These are phyloP conservation scores for Artemisia annua DNA, from an alignment of 129 eudicot genomes.

Conservation along the genomic window DNA sequence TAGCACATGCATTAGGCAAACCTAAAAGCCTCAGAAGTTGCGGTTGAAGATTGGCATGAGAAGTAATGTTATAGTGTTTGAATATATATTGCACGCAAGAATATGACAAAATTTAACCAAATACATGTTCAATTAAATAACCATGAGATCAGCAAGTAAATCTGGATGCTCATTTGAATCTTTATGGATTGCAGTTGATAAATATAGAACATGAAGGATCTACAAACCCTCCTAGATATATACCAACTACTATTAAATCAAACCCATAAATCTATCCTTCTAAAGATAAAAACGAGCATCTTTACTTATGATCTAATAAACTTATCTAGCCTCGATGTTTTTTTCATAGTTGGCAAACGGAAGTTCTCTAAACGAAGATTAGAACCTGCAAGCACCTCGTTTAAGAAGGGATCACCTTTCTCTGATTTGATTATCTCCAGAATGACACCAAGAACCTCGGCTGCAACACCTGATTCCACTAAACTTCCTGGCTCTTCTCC, in stretches of 20 bases:
- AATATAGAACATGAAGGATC: constrained; percentile 20
- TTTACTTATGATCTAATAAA: constrained; percentile 59
- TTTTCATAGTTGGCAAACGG: constrained; percentile 56
- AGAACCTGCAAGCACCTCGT: constrained; percentile 48
- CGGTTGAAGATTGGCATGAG: neutral
- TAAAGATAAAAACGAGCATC: constrained; percentile 53
- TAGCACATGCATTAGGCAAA: neutral
- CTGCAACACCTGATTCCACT: constrained; percentile 72
- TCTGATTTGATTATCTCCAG: constrained; percentile 66
- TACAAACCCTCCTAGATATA: constrained; percentile 25
- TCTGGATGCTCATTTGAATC: constrained; percentile 45
- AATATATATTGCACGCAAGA: constrained; percentile 25
- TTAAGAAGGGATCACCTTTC: constrained; percentile 62
- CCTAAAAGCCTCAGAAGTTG: neutral
- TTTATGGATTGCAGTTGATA: constrained; percentile 26
- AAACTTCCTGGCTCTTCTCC: constrained; percentile 88
- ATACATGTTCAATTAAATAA: constrained; percentile 22
- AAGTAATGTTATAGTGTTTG: neutral
- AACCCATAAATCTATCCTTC: constrained; percentile 29
- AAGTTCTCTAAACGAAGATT: constrained; percentile 54
- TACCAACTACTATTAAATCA: constrained; percentile 27
- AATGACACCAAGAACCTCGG: constrained; percentile 70
- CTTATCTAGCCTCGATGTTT: constrained; percentile 65
- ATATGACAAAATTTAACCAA: constrained; percentile 18
- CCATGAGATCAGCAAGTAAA: constrained; percentile 31